A percentile compares a stretch with the other conserved stretches of the same genome.
Conservation (phyloP, 768 basidiomycete species). For the Tulasnella sp. region DNA sequence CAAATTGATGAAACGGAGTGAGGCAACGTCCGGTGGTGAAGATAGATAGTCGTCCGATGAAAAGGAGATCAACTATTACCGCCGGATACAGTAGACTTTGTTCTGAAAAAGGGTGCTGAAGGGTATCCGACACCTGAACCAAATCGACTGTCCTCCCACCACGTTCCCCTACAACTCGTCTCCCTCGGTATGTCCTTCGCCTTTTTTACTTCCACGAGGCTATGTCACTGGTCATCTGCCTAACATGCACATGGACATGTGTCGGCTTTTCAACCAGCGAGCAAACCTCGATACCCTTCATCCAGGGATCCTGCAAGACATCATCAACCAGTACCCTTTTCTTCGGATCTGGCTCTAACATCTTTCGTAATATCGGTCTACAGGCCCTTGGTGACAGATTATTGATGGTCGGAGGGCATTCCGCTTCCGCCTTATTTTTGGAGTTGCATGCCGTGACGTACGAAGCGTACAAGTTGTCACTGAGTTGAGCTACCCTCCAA, state of each 20-base stretch:
- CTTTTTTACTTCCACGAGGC: neutral
- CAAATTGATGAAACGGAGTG: too few species aligned
- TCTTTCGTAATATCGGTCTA: conserved; percentile 68
- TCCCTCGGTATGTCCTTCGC: too few species aligned
- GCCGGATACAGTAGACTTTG: too few species aligned
- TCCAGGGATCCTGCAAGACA: conserved; percentile 64
- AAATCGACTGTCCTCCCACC: conserved; percentile 38
- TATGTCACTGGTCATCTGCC: conserved; percentile 13
- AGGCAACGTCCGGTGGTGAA: too few species aligned
- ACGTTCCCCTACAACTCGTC: neutral
- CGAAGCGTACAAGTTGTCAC: conserved; percentile 66
- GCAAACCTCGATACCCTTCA: conserved; percentile 72
- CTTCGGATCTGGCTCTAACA: conserved; percentile 92
- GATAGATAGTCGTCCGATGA: too few species aligned
- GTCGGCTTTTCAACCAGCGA: conserved; percentile 42
- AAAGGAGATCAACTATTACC: too few species aligned
- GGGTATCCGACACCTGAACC: conserved; percentile 30
- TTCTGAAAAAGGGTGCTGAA: neutral
- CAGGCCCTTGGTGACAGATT: conserved; percentile 81
- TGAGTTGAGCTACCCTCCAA: conserved; percentile 84
- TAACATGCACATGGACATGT: conserved; percentile 49
- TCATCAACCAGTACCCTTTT: conserved; percentile 65
- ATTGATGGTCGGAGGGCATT: conserved; percentile 52
- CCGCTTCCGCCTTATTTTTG: conserved; percentile 14
- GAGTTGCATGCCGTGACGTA: conserved; percentile 36